phyloP scores from a whole-genome alignment of 1,284 basidiomycete species.

The Cutaneotrichosporon arboriforme region DNA sequence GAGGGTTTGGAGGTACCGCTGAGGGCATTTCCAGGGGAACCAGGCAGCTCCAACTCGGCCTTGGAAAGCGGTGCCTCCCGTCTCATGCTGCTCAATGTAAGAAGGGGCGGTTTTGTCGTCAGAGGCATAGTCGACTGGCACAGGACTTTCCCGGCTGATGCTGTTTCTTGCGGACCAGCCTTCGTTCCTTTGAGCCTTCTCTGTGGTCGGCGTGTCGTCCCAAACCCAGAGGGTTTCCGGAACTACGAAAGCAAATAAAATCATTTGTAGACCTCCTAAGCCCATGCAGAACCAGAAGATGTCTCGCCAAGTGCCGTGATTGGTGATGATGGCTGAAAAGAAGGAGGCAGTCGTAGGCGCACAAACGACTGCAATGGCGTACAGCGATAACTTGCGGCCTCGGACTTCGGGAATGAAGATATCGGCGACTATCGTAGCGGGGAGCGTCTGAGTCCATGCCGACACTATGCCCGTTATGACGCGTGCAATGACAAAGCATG shows the following conservation, averaged over 20 bases:
- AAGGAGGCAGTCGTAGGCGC: slow-evolving; percentile 41
- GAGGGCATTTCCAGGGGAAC: slow-evolving; percentile 39
- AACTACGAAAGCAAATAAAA: slow-evolving; percentile 29
- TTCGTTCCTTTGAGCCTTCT: neutral
- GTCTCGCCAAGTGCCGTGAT: slow-evolving; percentile 27
- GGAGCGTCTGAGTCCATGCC: slow-evolving; percentile 30
- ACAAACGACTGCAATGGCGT: slow-evolving; percentile 26
- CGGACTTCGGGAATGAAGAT: slow-evolving; percentile 34
- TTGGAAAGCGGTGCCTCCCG: neutral
- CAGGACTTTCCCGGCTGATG: neutral
- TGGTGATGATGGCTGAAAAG: slow-evolving; percentile 35
- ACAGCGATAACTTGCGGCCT: slow-evolving; percentile 41
- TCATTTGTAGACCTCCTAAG: slow-evolving; percentile 19
- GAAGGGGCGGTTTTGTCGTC: too few relatives aligned
- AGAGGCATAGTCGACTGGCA: too few relatives aligned
- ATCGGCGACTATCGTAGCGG: slow-evolving; percentile 30
- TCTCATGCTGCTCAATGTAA: too few relatives aligned
- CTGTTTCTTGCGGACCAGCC: neutral
- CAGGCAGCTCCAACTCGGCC: slow-evolving; percentile 30
- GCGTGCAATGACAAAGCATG: slow-evolving; percentile 23
- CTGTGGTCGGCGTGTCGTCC: neutral
- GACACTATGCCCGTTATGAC: slow-evolving; percentile 26
- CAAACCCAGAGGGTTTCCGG: slow-evolving; percentile 42
- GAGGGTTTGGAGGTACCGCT: slow-evolving; percentile 28
- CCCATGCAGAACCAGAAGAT: slow-evolving; percentile 42